These are phyloP conservation scores for Aaosphaeria pasadenensis DNA, from an alignment of 2,329 filamentous ascomycete species.

Conservation along the genomic window DNA sequence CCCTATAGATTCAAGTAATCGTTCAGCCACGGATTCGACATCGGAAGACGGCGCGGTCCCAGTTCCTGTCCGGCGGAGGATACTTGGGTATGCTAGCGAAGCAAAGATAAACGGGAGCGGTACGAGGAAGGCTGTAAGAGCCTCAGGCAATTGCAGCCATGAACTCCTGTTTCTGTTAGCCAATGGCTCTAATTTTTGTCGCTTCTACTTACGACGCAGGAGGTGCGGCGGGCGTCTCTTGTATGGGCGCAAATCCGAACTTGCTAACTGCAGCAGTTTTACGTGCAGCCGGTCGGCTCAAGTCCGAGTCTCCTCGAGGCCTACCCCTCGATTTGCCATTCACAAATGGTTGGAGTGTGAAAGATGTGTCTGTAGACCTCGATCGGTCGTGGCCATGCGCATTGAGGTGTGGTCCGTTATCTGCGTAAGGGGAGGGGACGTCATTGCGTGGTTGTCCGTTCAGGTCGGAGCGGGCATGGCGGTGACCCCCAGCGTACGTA, in stretches of 20 bases:
- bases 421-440: slow-evolving; percentile 25
- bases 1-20: slow-evolving; percentile 18
- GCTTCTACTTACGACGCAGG: slow-evolving; percentile 10
- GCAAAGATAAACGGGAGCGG: slow-evolving; percentile 49
- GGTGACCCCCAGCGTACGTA: slow-evolving; percentile 12
- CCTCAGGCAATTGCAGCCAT: slow-evolving; percentile 42
- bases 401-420: slow-evolving; percentile 16
- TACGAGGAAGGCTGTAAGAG: slow-evolving; percentile 49
- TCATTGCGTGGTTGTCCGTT: slow-evolving; percentile 35
- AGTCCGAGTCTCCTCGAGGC: slow-evolving; percentile 45
- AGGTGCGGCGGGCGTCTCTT: slow-evolving; percentile 21
- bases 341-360: slow-evolving; percentile 27
- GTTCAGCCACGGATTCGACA: neutral
- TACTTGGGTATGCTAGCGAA: slow-evolving; percentile 43
- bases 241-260: slow-evolving; percentile 34
- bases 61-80: slow-evolving; percentile 1
- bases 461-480: slow-evolving; percentile 28
- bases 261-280: slow-evolving; percentile 15
- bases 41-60: neutral
- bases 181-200: slow-evolving; percentile 1
- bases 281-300: slow-evolving; percentile 35
- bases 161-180: slow-evolving; percentile 20
- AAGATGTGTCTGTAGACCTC: slow-evolving; percentile 25
- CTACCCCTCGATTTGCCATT: slow-evolving; percentile 31
- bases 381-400: slow-evolving; percentile 23